These are phyloP conservation scores for Aquilaria yunnanensis DNA, from an alignment of 345 rosid species.

Conservation along the genomic window DNA sequence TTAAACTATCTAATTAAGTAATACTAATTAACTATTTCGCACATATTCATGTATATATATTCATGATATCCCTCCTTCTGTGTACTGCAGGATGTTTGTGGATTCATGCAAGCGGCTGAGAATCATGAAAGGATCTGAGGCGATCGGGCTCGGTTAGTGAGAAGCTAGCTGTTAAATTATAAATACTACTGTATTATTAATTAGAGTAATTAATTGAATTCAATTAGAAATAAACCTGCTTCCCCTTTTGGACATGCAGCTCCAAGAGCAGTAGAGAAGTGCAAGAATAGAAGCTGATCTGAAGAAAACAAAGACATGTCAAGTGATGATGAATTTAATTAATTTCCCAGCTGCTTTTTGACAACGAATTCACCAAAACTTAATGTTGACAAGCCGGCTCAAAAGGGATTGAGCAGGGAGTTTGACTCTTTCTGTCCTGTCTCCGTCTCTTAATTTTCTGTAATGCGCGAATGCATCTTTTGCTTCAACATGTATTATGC, in stretches of 20 bases:
- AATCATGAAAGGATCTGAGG: constrained; percentile 80
- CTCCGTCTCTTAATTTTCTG: background rate
- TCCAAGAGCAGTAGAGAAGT: constrained; percentile 69
- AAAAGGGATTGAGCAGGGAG: constrained; percentile 43
- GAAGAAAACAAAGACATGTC: background rate
- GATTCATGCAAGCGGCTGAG: constrained; percentile 69
- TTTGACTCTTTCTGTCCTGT: constrained; percentile 21
- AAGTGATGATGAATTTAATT: background rate
- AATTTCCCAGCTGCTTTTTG: background rate
- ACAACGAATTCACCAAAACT: background rate
- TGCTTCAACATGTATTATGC: no score
- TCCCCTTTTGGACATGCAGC: constrained; percentile 30
- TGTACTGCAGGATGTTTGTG: constrained; percentile 51
- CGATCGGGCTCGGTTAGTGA: constrained; percentile 78
- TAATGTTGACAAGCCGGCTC: constrained; percentile 41
- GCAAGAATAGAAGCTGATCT: constrained; percentile 72
- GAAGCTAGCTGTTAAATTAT: background rate
- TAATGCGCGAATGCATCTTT: no score
- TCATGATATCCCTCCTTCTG: no score
- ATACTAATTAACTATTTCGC: background rate
- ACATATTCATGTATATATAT: background rate
- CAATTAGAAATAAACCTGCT: background rate
- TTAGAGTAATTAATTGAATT: background rate
- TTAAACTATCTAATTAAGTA: no score
- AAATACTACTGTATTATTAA: background rate